Evolutionary conservation across 2,329 filamentous ascomycete species (phyloP).

Genomic region (Didymella lethalis): DNA sequence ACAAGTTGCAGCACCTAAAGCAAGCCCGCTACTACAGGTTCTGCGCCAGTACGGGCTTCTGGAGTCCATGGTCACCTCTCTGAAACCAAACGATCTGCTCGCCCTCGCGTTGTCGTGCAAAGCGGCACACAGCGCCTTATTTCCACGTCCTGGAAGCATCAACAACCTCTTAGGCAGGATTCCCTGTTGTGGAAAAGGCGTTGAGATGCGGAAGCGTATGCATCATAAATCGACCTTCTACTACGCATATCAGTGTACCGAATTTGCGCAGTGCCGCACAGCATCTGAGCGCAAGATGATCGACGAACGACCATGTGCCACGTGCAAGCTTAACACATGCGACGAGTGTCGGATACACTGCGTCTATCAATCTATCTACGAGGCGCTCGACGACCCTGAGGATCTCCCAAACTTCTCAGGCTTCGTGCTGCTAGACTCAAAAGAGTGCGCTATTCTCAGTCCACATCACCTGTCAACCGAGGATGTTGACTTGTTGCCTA

Average conservation of each 20-base stretch:
- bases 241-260: constrained; percentile 31
- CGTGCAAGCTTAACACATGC: constrained; percentile 43
- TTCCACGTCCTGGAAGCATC: constrained; percentile 35
- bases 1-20: background rate
- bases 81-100: constrained; percentile 39
- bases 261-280: constrained; percentile 37
- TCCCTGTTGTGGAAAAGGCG: constrained; percentile 38
- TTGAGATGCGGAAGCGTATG: constrained; percentile 29
- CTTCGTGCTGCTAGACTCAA: constrained; percentile 36
- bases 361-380: constrained; percentile 44
- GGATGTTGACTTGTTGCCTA: background rate
- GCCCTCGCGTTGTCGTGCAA: constrained; percentile 43
- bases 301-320: constrained; percentile 36
- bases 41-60: constrained; percentile 44
- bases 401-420: constrained; percentile 45
- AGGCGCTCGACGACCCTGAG: constrained; percentile 33
- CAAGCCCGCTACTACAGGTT: constrained; percentile 30
- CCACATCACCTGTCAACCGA: constrained; percentile 33
- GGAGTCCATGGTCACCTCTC: constrained; percentile 31
- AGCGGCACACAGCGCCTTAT: constrained; percentile 33
- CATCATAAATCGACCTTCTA: constrained; percentile 40
- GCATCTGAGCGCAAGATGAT: constrained; percentile 10
- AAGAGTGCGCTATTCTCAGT: constrained; percentile 42
- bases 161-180: constrained; percentile 39
- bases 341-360: constrained; percentile 48